Conservation (phyloP, 2,329 filamentous ascomycete genomes). For the Ascochyta lentis region DNA sequence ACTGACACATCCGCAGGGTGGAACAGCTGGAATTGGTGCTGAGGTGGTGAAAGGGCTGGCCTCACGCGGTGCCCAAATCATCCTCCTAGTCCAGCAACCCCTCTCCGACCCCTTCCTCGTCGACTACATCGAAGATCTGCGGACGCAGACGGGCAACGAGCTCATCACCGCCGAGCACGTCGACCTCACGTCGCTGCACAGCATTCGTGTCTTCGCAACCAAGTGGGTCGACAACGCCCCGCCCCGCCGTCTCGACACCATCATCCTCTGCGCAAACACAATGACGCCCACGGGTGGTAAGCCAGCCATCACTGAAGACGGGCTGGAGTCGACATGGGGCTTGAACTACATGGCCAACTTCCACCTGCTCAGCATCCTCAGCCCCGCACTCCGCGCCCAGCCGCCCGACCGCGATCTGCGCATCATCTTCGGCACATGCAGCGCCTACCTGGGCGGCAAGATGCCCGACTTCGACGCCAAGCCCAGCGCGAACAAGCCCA, state of each 20-base stretch:
- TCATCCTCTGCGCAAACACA: constrained; percentile 84
- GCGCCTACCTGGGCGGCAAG: constrained; percentile 82
- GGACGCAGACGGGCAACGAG: constrained; percentile 76
- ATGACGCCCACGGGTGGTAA: constrained; percentile 72
- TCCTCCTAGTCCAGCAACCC: constrained; percentile 84
- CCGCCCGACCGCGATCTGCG: constrained; percentile 93
- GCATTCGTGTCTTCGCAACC: constrained; percentile 90
- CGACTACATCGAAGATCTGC: constrained; percentile 90
- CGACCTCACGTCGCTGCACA: constrained; percentile 86
- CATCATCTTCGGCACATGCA: constrained; percentile 84
- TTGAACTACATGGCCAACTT: constrained; percentile 96
- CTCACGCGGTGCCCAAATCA: constrained; percentile 81
- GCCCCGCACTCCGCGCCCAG: constrained; percentile 86
- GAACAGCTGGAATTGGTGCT: constrained; percentile 91
- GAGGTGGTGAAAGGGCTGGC: constrained; percentile 77
- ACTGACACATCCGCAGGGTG: constrained; percentile 63
- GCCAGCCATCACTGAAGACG: constrained; percentile 72
- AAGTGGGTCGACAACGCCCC: constrained; percentile 98
- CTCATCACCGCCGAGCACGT: constrained; percentile 96
- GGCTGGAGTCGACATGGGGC: constrained; percentile 89
- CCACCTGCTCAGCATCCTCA: constrained; percentile 89
- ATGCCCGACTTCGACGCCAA: constrained; percentile 63
- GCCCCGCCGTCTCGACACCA: constrained; percentile 85
- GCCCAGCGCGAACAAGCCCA: constrained; percentile 63
- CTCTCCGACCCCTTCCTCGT: constrained; percentile 86